Conservation (phyloP, 2,329 filamentous ascomycete genomes). For the Lizonia empirigonia region DNA sequence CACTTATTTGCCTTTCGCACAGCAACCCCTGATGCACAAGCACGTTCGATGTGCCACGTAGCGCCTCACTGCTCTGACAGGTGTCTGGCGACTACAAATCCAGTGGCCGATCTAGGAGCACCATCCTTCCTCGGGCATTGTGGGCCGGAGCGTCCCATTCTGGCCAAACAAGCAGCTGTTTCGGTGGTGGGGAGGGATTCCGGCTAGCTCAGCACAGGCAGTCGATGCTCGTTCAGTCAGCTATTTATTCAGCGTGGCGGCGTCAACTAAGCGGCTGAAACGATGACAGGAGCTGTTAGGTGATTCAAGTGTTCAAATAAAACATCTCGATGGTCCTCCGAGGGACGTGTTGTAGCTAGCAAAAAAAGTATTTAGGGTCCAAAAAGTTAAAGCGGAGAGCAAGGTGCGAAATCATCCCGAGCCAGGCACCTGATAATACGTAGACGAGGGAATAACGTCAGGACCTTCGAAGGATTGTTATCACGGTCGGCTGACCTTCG, state of each 20-base stretch:
- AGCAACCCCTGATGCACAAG: not conserved
- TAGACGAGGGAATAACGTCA: constrained; percentile 16
- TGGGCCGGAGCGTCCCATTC: constrained; percentile 1
- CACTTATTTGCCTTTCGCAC: not conserved
- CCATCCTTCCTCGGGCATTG: constrained; percentile 3
- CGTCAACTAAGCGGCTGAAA: constrained; percentile 19
- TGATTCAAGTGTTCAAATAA: constrained; percentile 8
- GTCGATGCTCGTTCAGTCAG: constrained; percentile 6
- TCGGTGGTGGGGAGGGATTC: constrained; percentile 6
- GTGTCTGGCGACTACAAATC: not conserved
- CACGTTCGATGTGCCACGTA: not conserved
- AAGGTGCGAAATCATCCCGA: too few relatives aligned
- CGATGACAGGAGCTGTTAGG: constrained; percentile 10
- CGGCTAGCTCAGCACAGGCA: constrained; percentile 3
- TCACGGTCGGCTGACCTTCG: constrained; percentile 16
- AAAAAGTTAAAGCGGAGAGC: too few relatives aligned
- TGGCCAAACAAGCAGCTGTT: constrained; percentile 8
- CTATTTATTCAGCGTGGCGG: constrained; percentile 22
- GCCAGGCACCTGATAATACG: constrained; percentile 6
- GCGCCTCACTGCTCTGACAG: constrained; percentile 7
- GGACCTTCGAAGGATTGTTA: too few relatives aligned
- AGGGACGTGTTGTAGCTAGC: not conserved
- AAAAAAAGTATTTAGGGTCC: constrained; percentile 12
- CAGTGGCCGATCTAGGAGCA: constrained; percentile 9
- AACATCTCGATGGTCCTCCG: not conserved